phyloP scores from a whole-genome alignment of 768 basidiomycete genomes.

The Leccinum boreale region DNA sequence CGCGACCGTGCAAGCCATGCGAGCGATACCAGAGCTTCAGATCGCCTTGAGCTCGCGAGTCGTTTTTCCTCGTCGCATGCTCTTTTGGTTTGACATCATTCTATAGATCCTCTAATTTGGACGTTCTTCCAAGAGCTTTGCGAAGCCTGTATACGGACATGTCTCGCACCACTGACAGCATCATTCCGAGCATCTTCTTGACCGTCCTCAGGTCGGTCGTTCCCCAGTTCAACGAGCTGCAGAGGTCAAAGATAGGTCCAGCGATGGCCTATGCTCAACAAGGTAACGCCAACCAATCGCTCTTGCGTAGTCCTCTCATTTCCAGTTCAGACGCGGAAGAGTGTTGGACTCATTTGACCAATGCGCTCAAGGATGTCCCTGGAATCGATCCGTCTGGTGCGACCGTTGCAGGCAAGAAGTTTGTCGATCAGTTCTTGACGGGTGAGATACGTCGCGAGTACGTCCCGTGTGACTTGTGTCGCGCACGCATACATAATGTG shows the following conservation, averaged over 20 bases:
- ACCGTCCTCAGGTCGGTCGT: constrained; percentile 67
- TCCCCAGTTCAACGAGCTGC: constrained; percentile 87
- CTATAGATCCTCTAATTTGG: constrained; percentile 36
- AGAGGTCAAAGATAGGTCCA: constrained; percentile 40
- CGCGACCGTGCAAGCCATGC: constrained; percentile 89
- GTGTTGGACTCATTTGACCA: constrained; percentile 58
- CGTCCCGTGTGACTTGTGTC: neutral
- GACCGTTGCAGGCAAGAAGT: constrained; percentile 44
- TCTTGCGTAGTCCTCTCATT: constrained; percentile 1
- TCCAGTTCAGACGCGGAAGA: constrained; percentile 84
- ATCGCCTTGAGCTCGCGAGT: constrained; percentile 59
- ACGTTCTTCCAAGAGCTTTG: constrained; percentile 47
- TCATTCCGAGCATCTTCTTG: constrained; percentile 71
- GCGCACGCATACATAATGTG: constrained; percentile 15
- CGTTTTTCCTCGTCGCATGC: neutral
- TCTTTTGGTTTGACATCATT: neutral
- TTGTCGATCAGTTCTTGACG: constrained; percentile 79
- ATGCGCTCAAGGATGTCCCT: constrained; percentile 51
- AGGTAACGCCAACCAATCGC: constrained; percentile 30
- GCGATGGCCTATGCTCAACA: constrained; percentile 76
- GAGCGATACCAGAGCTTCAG: constrained; percentile 87
- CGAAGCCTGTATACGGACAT: constrained; percentile 72
- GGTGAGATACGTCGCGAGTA: constrained; percentile 76
- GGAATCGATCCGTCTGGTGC: constrained; percentile 34
- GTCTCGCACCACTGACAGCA: constrained; percentile 69